Base-by-base conservation (phyloP, 352 stramenopile genomes). In the Pythium apleroticum region DNA sequence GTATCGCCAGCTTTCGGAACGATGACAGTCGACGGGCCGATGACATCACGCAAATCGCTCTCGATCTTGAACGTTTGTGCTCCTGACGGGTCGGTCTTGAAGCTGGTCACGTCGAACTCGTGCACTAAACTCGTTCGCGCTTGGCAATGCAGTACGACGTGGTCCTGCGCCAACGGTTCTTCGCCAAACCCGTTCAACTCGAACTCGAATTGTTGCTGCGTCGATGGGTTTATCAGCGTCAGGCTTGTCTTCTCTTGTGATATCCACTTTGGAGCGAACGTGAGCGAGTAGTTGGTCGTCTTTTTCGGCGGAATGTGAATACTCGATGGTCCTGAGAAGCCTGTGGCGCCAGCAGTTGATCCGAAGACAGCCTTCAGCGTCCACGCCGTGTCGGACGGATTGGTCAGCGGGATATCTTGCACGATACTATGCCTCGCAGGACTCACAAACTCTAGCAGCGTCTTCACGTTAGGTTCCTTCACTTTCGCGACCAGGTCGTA, bases 321-420 rank as follows among this genome's bases (percentile, higher is more conserved):
- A 0, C 68, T 75, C 0, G 76, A 57, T 0, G 86, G 84, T 0
- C 90, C 91, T 0, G 78, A 82, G 60, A 97, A 98, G 3, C 55
- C 52, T 3, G 52, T 55, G 4, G 20, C 28, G 37, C 43, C 17
- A 2, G 39, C 41, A 20, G 25, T 66, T 5, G 57, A 11, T 17
- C 66, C 74, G 60, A 96, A 90, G 25, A 76, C 65, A 7, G 86
- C 88, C 10, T 82, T 80, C 9, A 98, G 80, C 5, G 67, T 85
- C 93, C 93, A 98, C 4, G 74, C 66, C n/a, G 78, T 71, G 24
- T 95, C 84, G 0, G 88, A 93, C 5, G 84, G 89, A 57, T 98
- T 98, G 12, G 84, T 81, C 1, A 98, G 70, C 11, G 93, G 93
- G 28, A 98, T 97, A 31, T 96, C 86, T 59, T 98, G 93, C 0